These are phyloP conservation scores for Didymella sp. DNA, from an alignment of 2,329 filamentous ascomycete genomes.

Conservation along the genomic window DNA sequence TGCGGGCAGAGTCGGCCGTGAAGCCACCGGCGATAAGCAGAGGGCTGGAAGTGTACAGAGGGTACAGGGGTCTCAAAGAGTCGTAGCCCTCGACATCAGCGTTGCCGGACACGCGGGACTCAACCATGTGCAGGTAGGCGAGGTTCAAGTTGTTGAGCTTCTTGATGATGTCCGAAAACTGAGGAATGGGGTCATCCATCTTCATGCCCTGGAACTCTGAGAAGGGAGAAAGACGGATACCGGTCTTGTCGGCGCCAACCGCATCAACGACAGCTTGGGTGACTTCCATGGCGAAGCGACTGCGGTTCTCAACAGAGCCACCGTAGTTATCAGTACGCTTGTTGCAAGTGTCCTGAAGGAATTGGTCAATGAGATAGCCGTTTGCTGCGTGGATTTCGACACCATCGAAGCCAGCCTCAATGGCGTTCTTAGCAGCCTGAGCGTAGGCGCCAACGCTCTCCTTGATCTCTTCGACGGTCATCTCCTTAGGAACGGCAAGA, in stretches of 20 bases:
- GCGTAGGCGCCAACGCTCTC: constrained; percentile 50
- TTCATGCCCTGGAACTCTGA: constrained; percentile 68
- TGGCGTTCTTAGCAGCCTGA: constrained; percentile 54
- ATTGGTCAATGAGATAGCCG: constrained; percentile 72
- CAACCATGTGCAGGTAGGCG: constrained; percentile 60
- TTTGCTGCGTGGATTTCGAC: constrained; percentile 66
- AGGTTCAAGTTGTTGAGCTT: constrained; percentile 61
- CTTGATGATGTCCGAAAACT: constrained; percentile 66
- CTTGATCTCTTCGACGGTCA: constrained; percentile 52
- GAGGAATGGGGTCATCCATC: constrained; percentile 67
- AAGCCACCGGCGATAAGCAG: constrained; percentile 54
- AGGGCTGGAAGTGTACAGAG: constrained; percentile 36
- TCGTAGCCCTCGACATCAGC: constrained; percentile 35
- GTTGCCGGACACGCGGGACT: constrained; percentile 62
- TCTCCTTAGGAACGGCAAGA: constrained; percentile 51
- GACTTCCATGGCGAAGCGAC: constrained; percentile 62
- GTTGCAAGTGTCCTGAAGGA: constrained; percentile 67
- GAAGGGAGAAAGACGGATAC: constrained; percentile 67
- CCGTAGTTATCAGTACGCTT: constrained; percentile 59
- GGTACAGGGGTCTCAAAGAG: constrained; percentile 33
- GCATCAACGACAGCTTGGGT: constrained; percentile 59
- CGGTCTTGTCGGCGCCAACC: constrained; percentile 64
- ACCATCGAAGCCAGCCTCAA: constrained; percentile 66
- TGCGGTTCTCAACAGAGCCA: constrained; percentile 60
- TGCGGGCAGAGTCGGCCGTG: constrained; percentile 48